Evolutionary conservation across 768 basidiomycete species (phyloP), one percentile per base, ranked within the genome.

Genomic region (Cubamyces lactineus): DNA sequence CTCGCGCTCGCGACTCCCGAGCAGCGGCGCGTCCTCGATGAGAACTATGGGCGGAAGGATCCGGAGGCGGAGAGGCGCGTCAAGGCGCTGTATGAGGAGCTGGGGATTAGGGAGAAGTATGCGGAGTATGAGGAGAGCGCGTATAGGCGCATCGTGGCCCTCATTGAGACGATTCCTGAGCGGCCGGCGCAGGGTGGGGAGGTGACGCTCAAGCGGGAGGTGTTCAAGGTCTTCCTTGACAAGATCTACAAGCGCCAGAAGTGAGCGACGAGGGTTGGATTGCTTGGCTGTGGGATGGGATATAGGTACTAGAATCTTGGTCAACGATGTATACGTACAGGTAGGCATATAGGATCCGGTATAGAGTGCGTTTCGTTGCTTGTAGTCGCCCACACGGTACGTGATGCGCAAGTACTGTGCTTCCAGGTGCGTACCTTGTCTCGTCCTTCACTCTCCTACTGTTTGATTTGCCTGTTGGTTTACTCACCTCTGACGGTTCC

Each of bases 221-320:
- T 97, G 60, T 96, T 98, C 76, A 82, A 80, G 63, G 86, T 82
- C 68, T 98, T 97, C 79, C 76, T 98, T 72, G 82, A 83, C 62
- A 98, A 98, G 82, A 96, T 98, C 39, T 84, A 84, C 74, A 83
- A 83, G 75, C 71, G 84, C 61, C 75, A 76, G 67, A 85, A 85
- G 76, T 85, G 66, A 57, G 40, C 38, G 24, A 34, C 11, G 34
- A 6, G 34, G 5, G 34, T 11, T 34, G 11, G 34, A 34, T 11
- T 11, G 5, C 9, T 34, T 6, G 34, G 34, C 1, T 1, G 28
- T 28, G 34, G 34, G 34, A 34, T 5, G 34, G 34, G 34, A 6
- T 34, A 34, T 34, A 34, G 34, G 34, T 9, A n/a, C n/a, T n/a
- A 34, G 34, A 34, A 34, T 34, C 34, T 34, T 11, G 34, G 34